Conservation (phyloP, 2,329 filamentous ascomycete species). For the Lachnellula suecica region DNA sequence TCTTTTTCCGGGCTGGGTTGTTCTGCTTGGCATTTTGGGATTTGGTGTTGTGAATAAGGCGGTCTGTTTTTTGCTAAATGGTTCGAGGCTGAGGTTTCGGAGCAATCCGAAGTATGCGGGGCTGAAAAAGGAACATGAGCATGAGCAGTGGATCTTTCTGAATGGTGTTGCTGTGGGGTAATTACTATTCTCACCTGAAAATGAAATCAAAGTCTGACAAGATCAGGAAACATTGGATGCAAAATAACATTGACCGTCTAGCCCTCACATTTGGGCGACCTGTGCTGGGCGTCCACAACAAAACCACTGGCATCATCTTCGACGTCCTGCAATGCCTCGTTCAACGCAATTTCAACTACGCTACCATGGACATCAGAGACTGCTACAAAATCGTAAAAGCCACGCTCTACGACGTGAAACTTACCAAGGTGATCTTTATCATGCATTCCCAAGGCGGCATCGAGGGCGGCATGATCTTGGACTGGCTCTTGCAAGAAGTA, state of each 20-base stretch:
- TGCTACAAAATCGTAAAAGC: slow-evolving; percentile 64
- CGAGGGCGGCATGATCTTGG: slow-evolving; percentile 69
- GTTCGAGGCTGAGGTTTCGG: slow-evolving; percentile 45
- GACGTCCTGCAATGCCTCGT: slow-evolving; percentile 77
- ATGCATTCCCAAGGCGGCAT: slow-evolving; percentile 78
- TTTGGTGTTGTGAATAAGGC: slow-evolving; percentile 51
- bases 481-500: slow-evolving; percentile 74
- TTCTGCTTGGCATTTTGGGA: slow-evolving; percentile 35
- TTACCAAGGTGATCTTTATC: slow-evolving; percentile 71
- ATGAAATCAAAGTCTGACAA: slow-evolving; percentile 8
- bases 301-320: slow-evolving; percentile 69
- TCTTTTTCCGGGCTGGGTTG: slow-evolving; percentile 50
- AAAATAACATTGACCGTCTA: slow-evolving; percentile 69
- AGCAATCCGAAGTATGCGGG: slow-evolving; percentile 55
- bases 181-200: slow-evolving; percentile 25
- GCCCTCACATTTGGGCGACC: slow-evolving; percentile 71
- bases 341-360: slow-evolving; percentile 72
- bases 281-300: slow-evolving; percentile 73
- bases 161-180: slow-evolving; percentile 69
- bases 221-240: slow-evolving; percentile 62
- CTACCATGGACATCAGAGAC: slow-evolving; percentile 64
- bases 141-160: slow-evolving; percentile 78
- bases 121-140: slow-evolving; percentile 43
- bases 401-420: slow-evolving; percentile 58
- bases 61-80: slow-evolving; percentile 54